A percentile compares a stretch with the other conserved stretches of the same genome.
phyloP scores from a whole-genome alignment of 768 basidiomycete species.

The Lentinula detonsa region DNA sequence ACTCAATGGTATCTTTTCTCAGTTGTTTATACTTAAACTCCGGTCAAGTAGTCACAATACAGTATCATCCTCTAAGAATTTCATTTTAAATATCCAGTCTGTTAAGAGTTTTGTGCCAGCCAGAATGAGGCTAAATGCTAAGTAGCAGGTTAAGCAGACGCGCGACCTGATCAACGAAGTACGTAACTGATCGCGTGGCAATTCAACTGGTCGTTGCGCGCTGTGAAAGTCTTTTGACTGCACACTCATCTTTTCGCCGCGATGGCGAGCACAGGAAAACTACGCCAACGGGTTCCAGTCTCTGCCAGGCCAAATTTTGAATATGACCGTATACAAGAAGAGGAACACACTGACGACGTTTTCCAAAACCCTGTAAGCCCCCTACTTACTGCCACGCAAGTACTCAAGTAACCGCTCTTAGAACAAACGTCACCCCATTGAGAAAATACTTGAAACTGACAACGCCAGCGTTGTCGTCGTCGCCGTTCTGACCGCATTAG shows the following conservation, averaged over 20 bases:
- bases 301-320: constrained; percentile 9
- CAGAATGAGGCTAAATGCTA: too few species aligned
- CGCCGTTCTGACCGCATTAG: constrained; percentile 59
- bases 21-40: not conserved
- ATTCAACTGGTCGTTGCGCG: not conserved
- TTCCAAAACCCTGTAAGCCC: constrained; percentile 43
- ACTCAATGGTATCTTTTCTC: not conserved
- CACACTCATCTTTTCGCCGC: constrained; percentile 1
- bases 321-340: constrained; percentile 37
- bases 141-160: not conserved
- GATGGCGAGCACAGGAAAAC: constrained; percentile 10
- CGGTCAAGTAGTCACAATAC: not conserved
- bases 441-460: constrained; percentile 56
- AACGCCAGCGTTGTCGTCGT: constrained; percentile 61
- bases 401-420: constrained; percentile 13
- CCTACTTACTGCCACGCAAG: constrained; percentile 10
- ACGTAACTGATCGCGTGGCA: not conserved
- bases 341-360: constrained; percentile 45
- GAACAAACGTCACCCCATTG: constrained; percentile 55
- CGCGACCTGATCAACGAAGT: not conserved
- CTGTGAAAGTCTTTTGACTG: not conserved
- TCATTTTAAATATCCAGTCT: not conserved
- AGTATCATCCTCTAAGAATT: not conserved
- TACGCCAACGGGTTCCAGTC: constrained; percentile 10
- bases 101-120: too few species aligned